Evolutionary conservation across 2,329 filamentous ascomycete species (phyloP).

Genomic region (Zymoseptoria tritici): DNA sequence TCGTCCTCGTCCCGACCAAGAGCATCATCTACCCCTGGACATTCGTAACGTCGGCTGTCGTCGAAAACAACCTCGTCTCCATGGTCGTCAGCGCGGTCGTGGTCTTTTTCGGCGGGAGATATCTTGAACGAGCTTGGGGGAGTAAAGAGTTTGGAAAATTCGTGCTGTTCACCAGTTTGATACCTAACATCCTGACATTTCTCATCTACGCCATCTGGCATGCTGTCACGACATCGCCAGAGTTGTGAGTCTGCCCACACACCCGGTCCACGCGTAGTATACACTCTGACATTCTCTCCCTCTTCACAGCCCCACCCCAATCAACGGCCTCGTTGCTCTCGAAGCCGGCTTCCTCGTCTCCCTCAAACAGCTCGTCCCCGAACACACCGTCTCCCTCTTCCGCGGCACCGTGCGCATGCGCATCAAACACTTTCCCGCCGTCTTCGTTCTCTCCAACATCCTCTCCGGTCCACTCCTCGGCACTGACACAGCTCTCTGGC

Average conservation of each 20-base stretch:
- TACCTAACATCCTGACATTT: slow-evolving; percentile 74
- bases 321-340: slow-evolving; percentile 80
- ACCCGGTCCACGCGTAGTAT: not conserved
- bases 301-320: slow-evolving; percentile 56
- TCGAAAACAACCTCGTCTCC: slow-evolving; percentile 90
- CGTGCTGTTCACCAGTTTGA: slow-evolving; percentile 64
- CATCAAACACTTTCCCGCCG: slow-evolving; percentile 72
- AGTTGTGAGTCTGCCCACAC: slow-evolving; percentile 50
- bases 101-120: slow-evolving; percentile 85
- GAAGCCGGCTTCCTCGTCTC: slow-evolving; percentile 93
- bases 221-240: slow-evolving; percentile 58
- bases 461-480: slow-evolving; percentile 57
- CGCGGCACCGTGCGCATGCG: slow-evolving; percentile 81
- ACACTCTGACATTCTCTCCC: not conserved
- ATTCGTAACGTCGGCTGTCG: slow-evolving; percentile 73
- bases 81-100: slow-evolving; percentile 68
- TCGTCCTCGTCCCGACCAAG: slow-evolving; percentile 75
- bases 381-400: slow-evolving; percentile 93
- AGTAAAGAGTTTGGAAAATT: slow-evolving; percentile 89
- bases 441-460: slow-evolving; percentile 64
- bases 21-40: slow-evolving; percentile 92
- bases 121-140: slow-evolving; percentile 93
- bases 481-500: slow-evolving; percentile 69
- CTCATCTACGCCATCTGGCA: slow-evolving; percentile 67
- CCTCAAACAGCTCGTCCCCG: slow-evolving; percentile 94